These are phyloP conservation scores for Saccharomyces kudriavzevii DNA, from an alignment of 805 yeast genomes.

Conservation along the genomic window DNA sequence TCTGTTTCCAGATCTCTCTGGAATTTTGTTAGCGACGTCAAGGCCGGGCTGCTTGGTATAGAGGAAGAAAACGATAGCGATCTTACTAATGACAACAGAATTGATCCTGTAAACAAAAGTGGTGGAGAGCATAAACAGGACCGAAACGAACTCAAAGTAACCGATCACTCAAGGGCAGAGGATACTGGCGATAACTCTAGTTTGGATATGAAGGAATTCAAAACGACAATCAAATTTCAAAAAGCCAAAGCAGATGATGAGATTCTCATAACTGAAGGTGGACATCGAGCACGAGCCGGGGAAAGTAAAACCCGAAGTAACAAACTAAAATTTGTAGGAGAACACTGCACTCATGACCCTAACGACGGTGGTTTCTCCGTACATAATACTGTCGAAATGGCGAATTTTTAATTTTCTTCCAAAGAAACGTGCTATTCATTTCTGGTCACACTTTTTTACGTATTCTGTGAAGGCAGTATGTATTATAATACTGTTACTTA, in stretches of 20 bases:
- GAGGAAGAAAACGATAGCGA: constrained; percentile 23
- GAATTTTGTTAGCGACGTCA: constrained; percentile 46
- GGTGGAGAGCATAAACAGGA: not conserved
- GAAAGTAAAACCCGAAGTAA: not conserved
- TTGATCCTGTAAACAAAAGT: not conserved
- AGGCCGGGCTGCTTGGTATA: constrained; percentile 33
- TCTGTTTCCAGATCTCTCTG: constrained; percentile 39
- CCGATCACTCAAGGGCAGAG: not conserved
- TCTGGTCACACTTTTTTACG: not conserved
- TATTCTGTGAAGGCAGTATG: not conserved
- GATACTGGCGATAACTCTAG: not conserved
- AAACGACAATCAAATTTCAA: constrained; percentile 1
- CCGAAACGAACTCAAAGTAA: not conserved
- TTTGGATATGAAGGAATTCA: constrained; percentile 2
- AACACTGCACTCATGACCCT: not conserved
- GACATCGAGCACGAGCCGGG: not conserved
- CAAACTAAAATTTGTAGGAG: not conserved
- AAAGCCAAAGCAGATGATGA: not conserved
- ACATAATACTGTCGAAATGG: constrained; percentile 6
- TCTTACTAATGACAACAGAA: not conserved
- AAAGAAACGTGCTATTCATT: not conserved
- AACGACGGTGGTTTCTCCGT: not conserved
- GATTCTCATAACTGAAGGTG: not conserved
- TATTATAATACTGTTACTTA: not conserved
- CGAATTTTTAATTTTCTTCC: constrained; percentile 1